Evolutionary conservation across 768 basidiomycete species (phyloP).

Genomic region (Strobilomyces echinocephalus): DNA sequence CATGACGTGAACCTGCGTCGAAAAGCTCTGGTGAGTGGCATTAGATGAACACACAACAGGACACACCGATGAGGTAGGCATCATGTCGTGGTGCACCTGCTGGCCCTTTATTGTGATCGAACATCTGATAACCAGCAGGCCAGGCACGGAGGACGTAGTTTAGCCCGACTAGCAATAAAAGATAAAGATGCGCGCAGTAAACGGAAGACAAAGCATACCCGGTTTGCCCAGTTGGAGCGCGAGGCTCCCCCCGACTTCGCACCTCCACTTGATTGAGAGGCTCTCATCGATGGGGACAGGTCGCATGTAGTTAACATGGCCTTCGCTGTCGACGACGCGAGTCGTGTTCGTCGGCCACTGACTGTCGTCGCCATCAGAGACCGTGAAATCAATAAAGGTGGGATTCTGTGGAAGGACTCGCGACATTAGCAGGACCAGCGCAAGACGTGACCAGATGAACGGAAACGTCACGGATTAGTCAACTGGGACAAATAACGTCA

Average conservation of each 20-base stretch:
- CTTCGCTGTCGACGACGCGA: constrained; percentile 49
- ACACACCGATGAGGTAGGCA: constrained; percentile 69
- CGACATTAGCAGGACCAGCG: constrained; percentile 15
- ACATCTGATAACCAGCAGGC: constrained; percentile 67
- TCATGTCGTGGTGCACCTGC: constrained; percentile 57
- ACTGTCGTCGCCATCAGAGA: constrained; percentile 53
- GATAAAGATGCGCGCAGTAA: neutral
- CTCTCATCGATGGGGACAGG: constrained; percentile 47
- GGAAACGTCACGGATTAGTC: constrained; percentile 12
- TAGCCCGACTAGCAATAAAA: constrained; percentile 29
- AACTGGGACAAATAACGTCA: neutral
- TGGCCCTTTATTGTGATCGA: constrained; percentile 69
- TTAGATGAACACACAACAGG: neutral
- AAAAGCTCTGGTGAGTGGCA: neutral
- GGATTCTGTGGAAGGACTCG: constrained; percentile 48
- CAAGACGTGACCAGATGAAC: neutral
- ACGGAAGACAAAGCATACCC: constrained; percentile 31
- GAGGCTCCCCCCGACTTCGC: constrained; percentile 36
- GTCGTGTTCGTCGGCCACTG: constrained; percentile 58
- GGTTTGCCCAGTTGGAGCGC: constrained; percentile 45
- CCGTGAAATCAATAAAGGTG: constrained; percentile 51
- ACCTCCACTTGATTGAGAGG: constrained; percentile 56
- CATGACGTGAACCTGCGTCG: constrained; percentile 36
- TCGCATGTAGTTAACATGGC: constrained; percentile 70
- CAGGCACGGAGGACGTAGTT: constrained; percentile 59